These are phyloP conservation scores for Aphanomyces invadans DNA, from an alignment of 352 stramenopile species.

Conservation along the genomic window DNA sequence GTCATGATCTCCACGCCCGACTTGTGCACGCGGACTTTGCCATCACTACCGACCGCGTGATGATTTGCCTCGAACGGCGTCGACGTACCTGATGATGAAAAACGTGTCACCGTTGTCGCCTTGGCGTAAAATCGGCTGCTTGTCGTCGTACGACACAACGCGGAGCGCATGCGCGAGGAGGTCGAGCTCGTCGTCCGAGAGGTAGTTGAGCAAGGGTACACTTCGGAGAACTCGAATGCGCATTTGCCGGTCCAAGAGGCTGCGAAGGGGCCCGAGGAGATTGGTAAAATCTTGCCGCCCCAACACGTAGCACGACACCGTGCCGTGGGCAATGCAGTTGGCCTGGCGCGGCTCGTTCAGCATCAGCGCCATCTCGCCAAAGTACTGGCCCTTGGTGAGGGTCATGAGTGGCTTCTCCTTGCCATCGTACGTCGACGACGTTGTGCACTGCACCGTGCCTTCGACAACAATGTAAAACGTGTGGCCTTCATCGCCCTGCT, in stretches of 20 bases:
- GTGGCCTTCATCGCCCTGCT: slow-evolving; percentile 90
- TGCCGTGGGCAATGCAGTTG: slow-evolving; percentile 67
- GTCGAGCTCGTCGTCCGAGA: slow-evolving; percentile 84
- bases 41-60: slow-evolving; percentile 31
- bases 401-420: slow-evolving; percentile 72
- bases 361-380: slow-evolving; percentile 83
- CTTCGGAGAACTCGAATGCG: slow-evolving; percentile 88
- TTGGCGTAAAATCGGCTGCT: slow-evolving; percentile 79
- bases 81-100: slow-evolving; percentile 70
- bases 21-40: slow-evolving; percentile 68
- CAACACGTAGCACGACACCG: slow-evolving; percentile 88
- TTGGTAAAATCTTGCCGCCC: slow-evolving; percentile 83
- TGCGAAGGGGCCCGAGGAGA: slow-evolving; percentile 67
- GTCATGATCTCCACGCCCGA: slow-evolving; percentile 86
- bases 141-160: slow-evolving; percentile 79
- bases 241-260: slow-evolving; percentile 81
- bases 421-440: slow-evolving; percentile 35
- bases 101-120: slow-evolving; percentile 72
- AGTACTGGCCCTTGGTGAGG: slow-evolving; percentile 76
- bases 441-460: slow-evolving; percentile 82
- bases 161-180: slow-evolving; percentile 77
- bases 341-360: slow-evolving; percentile 79
- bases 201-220: slow-evolving; percentile 82
- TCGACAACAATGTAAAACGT: slow-evolving; percentile 97
- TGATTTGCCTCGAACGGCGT: background rate